Evolutionary conservation across 2,329 filamentous ascomycete species (phyloP).

Genomic region (Cercospora sp.): DNA sequence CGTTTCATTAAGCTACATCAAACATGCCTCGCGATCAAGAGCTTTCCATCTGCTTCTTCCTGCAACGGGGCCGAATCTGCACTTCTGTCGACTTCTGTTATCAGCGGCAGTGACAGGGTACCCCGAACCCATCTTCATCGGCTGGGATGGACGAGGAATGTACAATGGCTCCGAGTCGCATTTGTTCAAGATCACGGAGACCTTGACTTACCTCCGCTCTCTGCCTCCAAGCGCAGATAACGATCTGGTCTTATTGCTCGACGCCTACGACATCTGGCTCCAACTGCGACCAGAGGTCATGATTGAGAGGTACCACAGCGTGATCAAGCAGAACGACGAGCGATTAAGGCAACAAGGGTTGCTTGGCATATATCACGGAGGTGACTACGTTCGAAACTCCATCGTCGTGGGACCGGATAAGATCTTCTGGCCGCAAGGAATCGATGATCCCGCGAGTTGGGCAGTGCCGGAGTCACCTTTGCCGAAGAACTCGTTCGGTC

Average conservation of each 20-base stretch:
- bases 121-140: conserved; percentile 32
- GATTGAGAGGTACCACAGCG: conserved; percentile 61
- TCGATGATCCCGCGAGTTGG: conserved; percentile 31
- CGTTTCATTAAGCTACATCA: conserved; percentile 18
- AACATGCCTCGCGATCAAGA: conserved; percentile 15
- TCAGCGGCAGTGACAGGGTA: conserved; percentile 31
- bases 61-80: conserved; percentile 22
- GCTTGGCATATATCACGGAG: conserved; percentile 17
- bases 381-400: conserved; percentile 26
- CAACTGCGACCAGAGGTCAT: conserved; percentile 65
- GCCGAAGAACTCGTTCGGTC: conserved; percentile 31
- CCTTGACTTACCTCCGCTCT: conserved; percentile 31
- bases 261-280: conserved; percentile 65
- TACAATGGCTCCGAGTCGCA: conserved; percentile 39
- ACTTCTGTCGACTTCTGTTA: conserved; percentile 28
- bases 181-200: conserved; percentile 35
- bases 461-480: conserved; percentile 33
- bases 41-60: conserved; percentile 26
- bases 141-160: conserved; percentile 29
- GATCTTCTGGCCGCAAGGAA: conserved; percentile 34
- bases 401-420: conserved; percentile 38
- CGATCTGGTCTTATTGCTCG: conserved; percentile 64
- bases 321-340: conserved; percentile 55
- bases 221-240: conserved; percentile 29
- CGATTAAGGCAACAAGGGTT: conserved; percentile 36